Evolutionary conservation across 768 basidiomycete genomes (phyloP).

Genomic region (Udeniomyces megalosporus): DNA sequence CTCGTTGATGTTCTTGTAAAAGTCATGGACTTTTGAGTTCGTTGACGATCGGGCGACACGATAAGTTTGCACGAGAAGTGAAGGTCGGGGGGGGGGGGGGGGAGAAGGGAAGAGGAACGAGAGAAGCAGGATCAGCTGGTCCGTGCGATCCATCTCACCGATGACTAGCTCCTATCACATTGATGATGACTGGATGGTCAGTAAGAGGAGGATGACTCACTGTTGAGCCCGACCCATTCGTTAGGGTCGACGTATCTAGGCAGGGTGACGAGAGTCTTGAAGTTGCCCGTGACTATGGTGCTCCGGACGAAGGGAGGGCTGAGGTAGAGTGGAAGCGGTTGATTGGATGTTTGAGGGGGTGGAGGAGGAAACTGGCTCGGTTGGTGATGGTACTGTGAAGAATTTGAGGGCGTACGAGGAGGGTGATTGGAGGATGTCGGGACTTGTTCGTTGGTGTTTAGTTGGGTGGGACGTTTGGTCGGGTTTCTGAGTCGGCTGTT

Average conservation of each 20-base stretch:
- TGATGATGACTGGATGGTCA: background rate
- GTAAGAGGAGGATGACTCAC: slow-evolving; percentile 36
- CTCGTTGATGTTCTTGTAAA: slow-evolving; percentile 91
- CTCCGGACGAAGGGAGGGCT: slow-evolving; percentile 90
- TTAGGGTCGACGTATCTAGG: slow-evolving; percentile 91
- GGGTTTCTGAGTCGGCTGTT: slow-evolving; percentile 19
- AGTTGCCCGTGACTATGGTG: slow-evolving; percentile 91
- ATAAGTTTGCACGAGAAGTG: background rate
- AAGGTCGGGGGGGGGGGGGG: background rate
- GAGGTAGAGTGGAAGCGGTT: slow-evolving; percentile 45
- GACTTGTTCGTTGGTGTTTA: background rate
- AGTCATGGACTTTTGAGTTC: slow-evolving; percentile 99
- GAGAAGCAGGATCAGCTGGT: background rate
- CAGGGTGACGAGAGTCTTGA: slow-evolving; percentile 92
- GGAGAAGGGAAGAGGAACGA: too few species aligned
- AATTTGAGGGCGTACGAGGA: background rate
- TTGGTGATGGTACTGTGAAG: background rate
- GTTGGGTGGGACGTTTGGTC: background rate
- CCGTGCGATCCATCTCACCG: background rate
- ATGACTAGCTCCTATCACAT: background rate
- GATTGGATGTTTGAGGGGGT: background rate
- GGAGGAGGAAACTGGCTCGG: background rate
- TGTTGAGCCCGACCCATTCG: slow-evolving; percentile 93
- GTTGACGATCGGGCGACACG: too few species aligned
- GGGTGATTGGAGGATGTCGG: too few species aligned